phyloP scores from a whole-genome alignment of 768 basidiomycete species.

The Grammothele lineata region DNA sequence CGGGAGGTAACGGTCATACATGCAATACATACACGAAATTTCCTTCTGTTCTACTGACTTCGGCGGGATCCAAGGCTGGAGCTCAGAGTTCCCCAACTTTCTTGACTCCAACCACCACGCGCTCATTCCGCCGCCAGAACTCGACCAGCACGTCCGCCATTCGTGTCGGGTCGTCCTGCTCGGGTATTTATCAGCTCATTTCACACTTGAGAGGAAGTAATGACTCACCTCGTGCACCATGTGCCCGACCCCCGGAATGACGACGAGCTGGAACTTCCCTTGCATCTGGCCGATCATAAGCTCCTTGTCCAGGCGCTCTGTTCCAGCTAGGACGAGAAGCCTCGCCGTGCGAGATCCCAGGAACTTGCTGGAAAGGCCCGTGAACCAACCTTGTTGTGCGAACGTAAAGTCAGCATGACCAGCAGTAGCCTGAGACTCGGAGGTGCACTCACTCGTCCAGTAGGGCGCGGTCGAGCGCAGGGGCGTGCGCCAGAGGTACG shows the following conservation, averaged over 20 bases:
- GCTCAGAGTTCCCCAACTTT: conserved; percentile 51
- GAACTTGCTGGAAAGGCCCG: conserved; percentile 75
- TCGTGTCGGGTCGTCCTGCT: conserved; percentile 79
- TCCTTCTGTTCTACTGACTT: too few relatives aligned
- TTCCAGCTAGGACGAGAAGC: conserved; percentile 85
- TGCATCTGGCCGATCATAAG: conserved; percentile 89
- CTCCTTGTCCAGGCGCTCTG: conserved; percentile 87
- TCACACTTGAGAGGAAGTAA: not conserved
- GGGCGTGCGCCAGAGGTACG: conserved; percentile 80
- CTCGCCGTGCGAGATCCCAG: conserved; percentile 75
- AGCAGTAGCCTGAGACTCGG: too few relatives aligned
- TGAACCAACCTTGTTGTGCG: conserved; percentile 99
- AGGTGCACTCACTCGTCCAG: conserved; percentile 72
- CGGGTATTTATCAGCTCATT: not conserved
- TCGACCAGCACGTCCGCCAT: conserved; percentile 79
- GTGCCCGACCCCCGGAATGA: conserved; percentile 86
- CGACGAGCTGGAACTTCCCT: conserved; percentile 89
- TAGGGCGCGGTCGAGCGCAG: conserved; percentile 81
- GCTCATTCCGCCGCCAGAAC: conserved; percentile 90
- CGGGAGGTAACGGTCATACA: too few relatives aligned
- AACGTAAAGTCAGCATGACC: too few relatives aligned
- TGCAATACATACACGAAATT: too few relatives aligned
- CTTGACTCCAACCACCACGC: conserved; percentile 54
- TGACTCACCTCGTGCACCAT: conserved; percentile 84
- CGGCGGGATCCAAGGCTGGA: too few relatives aligned